Evolutionary conservation across 2,329 filamentous ascomycete species (phyloP), one percentile per base, ranked within the genome.

Genomic region (Helicocarpus griseus): DNA sequence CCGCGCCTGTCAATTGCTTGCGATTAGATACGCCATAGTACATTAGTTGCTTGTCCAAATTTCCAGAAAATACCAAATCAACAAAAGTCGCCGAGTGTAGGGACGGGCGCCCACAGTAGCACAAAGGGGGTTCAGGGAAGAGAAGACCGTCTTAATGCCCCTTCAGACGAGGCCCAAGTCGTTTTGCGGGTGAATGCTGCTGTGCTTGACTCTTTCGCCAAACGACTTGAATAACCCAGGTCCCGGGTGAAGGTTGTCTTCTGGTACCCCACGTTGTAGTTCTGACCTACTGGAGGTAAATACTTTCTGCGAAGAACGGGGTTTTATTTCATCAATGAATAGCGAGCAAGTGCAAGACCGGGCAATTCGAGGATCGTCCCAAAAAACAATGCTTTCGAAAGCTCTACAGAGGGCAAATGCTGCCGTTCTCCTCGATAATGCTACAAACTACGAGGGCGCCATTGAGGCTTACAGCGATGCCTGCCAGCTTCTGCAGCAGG

Each of bases 371-470:
- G 69, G 68, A n/a, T 80, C 81, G 13, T 89, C 86, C 1, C 86
- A 97, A 66, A 97, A 96, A 73, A 87, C 85, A 9, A 97, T 97
- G 90, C 78, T 98, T 33, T 95, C 91, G n/a, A 87, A 87, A 60
- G 93, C 93, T 0, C 74, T 98, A 50, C 86, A 95, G 65, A 95
- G 96, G 71, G 93, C 93, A 47, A 96, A 98, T 64, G 91, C 88
- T 11, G 93, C 93, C 21, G 93, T 98, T 24, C 80, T 96, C 58
- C 79, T 98, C 38, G 93, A 98, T 70, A 97, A 96, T 78, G 89
- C 89, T 13, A 87, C 93, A 62, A 95, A 97, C 63, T 91, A 93
- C 56, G 87, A 91, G 65, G 89, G 88, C 38, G 93, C 93, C 17
- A 84, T 94, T 64, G 82, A 89, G 61, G 89, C 91, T 13, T 98